These are phyloP conservation scores for Ganoderma lingzhi DNA, from an alignment of 1,284 basidiomycete species.

Conservation along the genomic window DNA sequence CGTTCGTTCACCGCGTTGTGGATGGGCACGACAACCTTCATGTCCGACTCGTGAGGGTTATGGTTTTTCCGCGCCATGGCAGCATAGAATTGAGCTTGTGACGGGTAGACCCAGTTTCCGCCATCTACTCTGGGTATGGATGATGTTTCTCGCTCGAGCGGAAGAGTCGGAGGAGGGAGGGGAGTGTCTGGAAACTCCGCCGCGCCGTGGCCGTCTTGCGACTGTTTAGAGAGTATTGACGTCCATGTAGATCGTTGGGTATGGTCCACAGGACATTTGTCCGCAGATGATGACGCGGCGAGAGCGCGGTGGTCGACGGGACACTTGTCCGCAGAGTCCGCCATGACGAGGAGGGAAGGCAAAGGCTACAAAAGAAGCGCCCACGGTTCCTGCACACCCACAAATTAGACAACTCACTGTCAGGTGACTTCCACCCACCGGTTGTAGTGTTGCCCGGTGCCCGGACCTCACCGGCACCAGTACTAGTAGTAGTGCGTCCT, in stretches of 20 bases:
- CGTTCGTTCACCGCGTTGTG: constrained; percentile 99
- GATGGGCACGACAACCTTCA: constrained; percentile 97
- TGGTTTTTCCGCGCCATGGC: constrained; percentile 97
- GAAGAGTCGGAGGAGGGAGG: constrained; percentile 49
- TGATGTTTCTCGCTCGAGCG: constrained; percentile 81
- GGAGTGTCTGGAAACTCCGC: constrained; percentile 35
- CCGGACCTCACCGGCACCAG: not conserved
- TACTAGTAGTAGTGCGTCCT: not conserved
- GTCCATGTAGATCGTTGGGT: constrained; percentile 59
- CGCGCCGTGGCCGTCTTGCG: constrained; percentile 32
- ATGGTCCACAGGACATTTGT: constrained; percentile 67
- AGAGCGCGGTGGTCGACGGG: constrained; percentile 58
- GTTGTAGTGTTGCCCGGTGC: not conserved
- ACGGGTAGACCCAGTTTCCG: constrained; percentile 97
- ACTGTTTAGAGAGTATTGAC: constrained; percentile 45
- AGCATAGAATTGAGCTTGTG: constrained; percentile 94
- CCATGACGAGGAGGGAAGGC: constrained; percentile 18
- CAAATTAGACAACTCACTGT: constrained; percentile 1
- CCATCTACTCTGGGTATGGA: constrained; percentile 84
- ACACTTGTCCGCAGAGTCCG: constrained; percentile 58
- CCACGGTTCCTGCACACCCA: not conserved
- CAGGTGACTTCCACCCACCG: not conserved
- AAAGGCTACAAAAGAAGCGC: not conserved
- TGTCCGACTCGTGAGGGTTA: constrained; percentile 83
- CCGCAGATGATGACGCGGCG: constrained; percentile 33